Evolutionary conservation across 257 asterid species (phyloP).

Genomic region (Solanum clarkiae): DNA sequence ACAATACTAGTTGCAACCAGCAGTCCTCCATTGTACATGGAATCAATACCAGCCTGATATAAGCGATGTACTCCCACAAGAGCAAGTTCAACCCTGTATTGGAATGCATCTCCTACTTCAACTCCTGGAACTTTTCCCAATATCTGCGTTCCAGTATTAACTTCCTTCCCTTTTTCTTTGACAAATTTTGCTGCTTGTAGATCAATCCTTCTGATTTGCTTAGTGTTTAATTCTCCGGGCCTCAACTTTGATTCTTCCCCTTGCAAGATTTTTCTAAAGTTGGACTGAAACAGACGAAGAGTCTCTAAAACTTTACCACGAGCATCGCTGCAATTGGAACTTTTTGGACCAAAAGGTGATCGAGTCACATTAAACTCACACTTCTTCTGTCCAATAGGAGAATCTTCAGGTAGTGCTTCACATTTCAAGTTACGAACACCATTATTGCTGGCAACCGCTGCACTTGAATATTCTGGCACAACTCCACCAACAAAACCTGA

Average conservation of each 20-base stretch:
- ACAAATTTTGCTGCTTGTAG: conserved; percentile 31
- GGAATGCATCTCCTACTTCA: conserved; percentile 86
- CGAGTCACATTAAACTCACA: conserved; percentile 18
- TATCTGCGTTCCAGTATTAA: conserved; percentile 28
- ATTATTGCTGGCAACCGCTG: conserved; percentile 3
- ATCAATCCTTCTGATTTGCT: conserved; percentile 40
- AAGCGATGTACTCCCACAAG: conserved; percentile 70
- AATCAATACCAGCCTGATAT: conserved; percentile 71
- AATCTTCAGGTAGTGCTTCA: conserved; percentile 8
- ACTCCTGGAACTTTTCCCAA: conserved; percentile 46
- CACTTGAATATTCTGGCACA: conserved; percentile 11
- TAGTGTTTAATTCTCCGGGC: conserved; percentile 21
- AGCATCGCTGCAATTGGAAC: conserved; percentile 42
- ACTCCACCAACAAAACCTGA: conserved; percentile 10
- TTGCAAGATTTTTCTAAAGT: conserved; percentile 66
- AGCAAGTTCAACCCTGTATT: conserved; percentile 74
- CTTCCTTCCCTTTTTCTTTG: conserved; percentile 33
- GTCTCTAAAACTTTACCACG: conserved; percentile 69
- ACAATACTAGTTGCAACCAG: conserved; percentile 64
- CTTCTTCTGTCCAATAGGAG: conserved; percentile 6
- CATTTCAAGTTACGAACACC: neutral
- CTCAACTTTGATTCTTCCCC: conserved; percentile 47
- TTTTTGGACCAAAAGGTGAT: conserved; percentile 52
- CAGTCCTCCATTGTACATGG: conserved; percentile 15
- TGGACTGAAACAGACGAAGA: conserved; percentile 46